Evolutionary conservation across 1,284 basidiomycete genomes (phyloP).

Genomic region (Ceraceosorus bombacis): DNA sequence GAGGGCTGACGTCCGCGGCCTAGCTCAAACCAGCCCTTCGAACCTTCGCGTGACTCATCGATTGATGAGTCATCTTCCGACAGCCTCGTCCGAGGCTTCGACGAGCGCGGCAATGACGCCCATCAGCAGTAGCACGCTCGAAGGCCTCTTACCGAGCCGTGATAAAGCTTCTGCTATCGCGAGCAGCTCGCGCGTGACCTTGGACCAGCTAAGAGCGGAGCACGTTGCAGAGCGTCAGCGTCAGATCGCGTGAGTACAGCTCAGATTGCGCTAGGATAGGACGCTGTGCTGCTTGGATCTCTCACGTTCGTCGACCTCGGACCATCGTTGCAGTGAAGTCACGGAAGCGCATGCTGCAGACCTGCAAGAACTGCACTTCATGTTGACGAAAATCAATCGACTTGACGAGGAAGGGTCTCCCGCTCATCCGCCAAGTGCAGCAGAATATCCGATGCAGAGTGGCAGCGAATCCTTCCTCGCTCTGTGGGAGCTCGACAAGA

Average conservation of each 20-base stretch:
- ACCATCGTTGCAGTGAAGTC: not conserved
- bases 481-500: not conserved
- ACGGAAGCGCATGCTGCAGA: conserved; percentile 5
- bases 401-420: conserved; percentile 6
- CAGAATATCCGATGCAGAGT: conserved; percentile 3
- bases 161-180: conserved; percentile 5
- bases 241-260: not conserved
- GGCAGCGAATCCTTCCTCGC: not conserved
- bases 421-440: conserved; percentile 6
- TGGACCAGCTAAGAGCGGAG: conserved; percentile 7
- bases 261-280: too few species aligned
- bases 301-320: too few species aligned
- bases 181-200: conserved; percentile 5
- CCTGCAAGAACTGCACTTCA: conserved; percentile 7
- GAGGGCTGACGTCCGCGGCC: too few species aligned
- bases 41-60: too few species aligned
- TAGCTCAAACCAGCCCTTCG: too few species aligned
- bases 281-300: not conserved
- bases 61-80: too few species aligned
- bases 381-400: not conserved
- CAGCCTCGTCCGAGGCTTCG: too few species aligned
- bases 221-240: not conserved
- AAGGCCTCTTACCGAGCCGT: not conserved
- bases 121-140: not conserved
- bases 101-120: too few species aligned